Percentiles rank a stretch among this genome's conserved stretches.
Evolutionary conservation across 2,329 filamentous ascomycete species (phyloP).

Genomic region (Verticillium isaacii): DNA sequence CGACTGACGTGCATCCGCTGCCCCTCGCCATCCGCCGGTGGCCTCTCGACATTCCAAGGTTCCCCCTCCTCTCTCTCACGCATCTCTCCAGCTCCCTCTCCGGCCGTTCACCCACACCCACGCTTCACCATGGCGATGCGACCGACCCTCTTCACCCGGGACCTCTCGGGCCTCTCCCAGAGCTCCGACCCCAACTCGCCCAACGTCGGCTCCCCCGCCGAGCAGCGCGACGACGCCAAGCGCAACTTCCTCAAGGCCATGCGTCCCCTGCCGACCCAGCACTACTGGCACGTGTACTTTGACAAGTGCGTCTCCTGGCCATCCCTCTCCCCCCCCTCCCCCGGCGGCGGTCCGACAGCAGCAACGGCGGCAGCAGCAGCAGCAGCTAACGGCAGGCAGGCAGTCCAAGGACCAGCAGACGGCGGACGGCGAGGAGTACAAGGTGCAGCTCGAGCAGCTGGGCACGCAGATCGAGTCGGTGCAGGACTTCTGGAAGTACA

Average conservation of each 20-base stretch:
- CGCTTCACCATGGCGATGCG: constrained; percentile 46
- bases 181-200: constrained; percentile 48
- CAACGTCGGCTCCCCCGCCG: constrained; percentile 62
- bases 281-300: constrained; percentile 73
- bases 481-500: constrained; percentile 80
- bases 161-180: constrained; percentile 58
- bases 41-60: background rate
- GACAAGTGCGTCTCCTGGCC: constrained; percentile 40
- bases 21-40: background rate
- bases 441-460: constrained; percentile 55
- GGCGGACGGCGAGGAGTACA: constrained; percentile 39
- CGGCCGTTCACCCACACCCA: background rate
- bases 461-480: constrained; percentile 68
- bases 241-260: constrained; percentile 74
- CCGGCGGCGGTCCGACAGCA: background rate
- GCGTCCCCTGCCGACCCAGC: constrained; percentile 70
- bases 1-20: background rate
- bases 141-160: constrained; percentile 56
- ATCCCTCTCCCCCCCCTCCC: background rate
- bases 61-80: background rate
- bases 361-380: background rate
- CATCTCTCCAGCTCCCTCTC: background rate
- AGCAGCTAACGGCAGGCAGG: constrained; percentile 18
- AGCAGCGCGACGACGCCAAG: constrained; percentile 73
- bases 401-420: constrained; percentile 40